phyloP scores from a whole-genome alignment of 2,329 filamentous ascomycete genomes.

The Teratosphaeria epicoccoides region DNA sequence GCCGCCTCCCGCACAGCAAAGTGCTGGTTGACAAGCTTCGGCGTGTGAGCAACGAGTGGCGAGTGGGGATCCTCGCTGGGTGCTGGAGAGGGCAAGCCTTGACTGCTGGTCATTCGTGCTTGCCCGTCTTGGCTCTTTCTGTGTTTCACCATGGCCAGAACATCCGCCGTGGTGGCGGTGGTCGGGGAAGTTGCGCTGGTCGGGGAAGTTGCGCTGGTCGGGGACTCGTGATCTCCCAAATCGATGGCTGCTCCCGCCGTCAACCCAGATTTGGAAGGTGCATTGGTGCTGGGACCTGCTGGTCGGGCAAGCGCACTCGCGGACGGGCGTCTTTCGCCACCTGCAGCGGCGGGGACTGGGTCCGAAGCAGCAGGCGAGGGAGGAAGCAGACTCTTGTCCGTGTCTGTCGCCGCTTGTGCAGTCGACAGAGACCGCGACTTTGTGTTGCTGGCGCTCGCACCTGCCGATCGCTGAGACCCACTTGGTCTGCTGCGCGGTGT shows the following conservation, averaged over 20 bases:
- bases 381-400: neutral
- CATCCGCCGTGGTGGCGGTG: neutral
- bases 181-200: slow-evolving; percentile 1
- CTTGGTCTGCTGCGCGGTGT: neutral
- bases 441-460: neutral
- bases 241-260: neutral
- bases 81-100: slow-evolving; percentile 50
- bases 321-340: neutral
- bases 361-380: no score
- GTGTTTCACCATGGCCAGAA: neutral
- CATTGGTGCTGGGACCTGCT: neutral
- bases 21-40: neutral
- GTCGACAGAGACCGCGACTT: neutral
- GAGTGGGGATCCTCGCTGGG: slow-evolving; percentile 44
- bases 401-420: neutral
- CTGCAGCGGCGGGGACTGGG: neutral
- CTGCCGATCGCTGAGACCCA: neutral
- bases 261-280: neutral
- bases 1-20: neutral
- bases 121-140: neutral
- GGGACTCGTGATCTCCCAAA: slow-evolving; percentile 5
- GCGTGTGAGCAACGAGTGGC: slow-evolving; percentile 8
- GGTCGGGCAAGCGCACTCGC: neutral
- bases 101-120: slow-evolving; percentile 1
- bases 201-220: slow-evolving; percentile 10